Conservation (phyloP, 306 rosid species). For the Medicago ruthenica region DNA sequence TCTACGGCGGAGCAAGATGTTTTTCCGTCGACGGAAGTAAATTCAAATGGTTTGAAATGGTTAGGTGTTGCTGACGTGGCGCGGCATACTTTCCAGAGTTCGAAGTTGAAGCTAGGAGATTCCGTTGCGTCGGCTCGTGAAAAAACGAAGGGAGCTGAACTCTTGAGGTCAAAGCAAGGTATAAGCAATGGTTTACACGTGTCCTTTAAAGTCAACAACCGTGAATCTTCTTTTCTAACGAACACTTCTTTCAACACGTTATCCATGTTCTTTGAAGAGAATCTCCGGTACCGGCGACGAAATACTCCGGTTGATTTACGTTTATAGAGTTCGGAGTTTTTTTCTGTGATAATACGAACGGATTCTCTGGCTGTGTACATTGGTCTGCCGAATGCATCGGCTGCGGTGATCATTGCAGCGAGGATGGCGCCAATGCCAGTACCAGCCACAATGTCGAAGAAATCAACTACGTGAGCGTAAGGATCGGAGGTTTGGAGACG, state of each 20-base stretch:
- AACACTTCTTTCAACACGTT: constrained; percentile 63
- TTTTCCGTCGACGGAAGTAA: constrained; percentile 81
- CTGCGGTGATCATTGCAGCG: constrained; percentile 76
- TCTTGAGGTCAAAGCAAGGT: constrained; percentile 93
- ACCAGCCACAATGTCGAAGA: constrained; percentile 86
- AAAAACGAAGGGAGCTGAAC: constrained; percentile 95
- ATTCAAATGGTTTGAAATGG: constrained; percentile 73
- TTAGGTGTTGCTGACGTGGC: constrained; percentile 92
- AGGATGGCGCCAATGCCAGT: constrained; percentile 89
- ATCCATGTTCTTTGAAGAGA: constrained; percentile 75
- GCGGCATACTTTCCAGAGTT: constrained; percentile 92
- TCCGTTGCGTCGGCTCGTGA: constrained; percentile 92
- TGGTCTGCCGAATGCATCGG: constrained; percentile 75
- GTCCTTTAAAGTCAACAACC: constrained; percentile 77
- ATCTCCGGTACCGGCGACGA: constrained; percentile 58
- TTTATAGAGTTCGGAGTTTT: constrained; percentile 61
- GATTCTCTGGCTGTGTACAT: constrained; percentile 76
- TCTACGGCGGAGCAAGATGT: constrained; percentile 84
- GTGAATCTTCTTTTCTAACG: constrained; percentile 51
- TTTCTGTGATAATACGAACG: constrained; percentile 45
- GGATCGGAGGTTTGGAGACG: constrained; percentile 80
- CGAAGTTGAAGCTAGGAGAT: constrained; percentile 92
- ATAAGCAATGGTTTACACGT: constrained; percentile 86
- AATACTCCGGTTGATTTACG: constrained; percentile 47
- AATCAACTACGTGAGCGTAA: constrained; percentile 73